A percentile compares a stretch with the other conserved stretches of the same genome.
Evolutionary conservation across 331 rosid genomes (phyloP).

Genomic region (Ulmus americana): DNA sequence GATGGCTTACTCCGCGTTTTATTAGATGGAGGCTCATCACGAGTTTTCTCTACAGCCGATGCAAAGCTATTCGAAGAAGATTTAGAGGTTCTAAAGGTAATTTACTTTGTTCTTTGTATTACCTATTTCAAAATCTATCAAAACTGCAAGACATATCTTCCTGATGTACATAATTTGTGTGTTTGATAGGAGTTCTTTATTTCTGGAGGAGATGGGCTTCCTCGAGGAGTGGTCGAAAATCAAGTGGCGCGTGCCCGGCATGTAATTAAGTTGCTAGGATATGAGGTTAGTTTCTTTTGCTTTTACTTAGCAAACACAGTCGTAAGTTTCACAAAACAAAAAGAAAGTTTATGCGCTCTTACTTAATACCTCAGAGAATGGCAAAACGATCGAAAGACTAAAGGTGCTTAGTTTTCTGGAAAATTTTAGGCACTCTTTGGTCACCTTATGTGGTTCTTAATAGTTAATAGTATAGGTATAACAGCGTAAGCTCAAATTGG

Average conservation of each 20-base stretch:
- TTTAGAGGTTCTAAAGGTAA: constrained; percentile 82
- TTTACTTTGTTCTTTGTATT: constrained; percentile 18
- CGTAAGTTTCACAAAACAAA: neutral
- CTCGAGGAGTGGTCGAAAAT: constrained; percentile 94
- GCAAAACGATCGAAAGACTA: neutral
- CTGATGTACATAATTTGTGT: neutral
- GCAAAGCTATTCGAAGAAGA: constrained; percentile 87
- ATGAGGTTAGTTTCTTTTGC: constrained; percentile 57
- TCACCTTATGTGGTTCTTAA: neutral
- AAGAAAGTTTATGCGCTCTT: neutral
- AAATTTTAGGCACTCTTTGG: neutral
- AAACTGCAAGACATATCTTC: neutral
- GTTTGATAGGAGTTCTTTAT: constrained; percentile 76
- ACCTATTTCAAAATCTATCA: neutral
- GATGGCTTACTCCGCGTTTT: constrained; percentile 91
- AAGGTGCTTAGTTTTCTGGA: neutral
- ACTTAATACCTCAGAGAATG: neutral
- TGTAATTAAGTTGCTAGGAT: constrained; percentile 67
- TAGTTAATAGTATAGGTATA: too few relatives aligned
- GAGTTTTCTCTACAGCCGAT: constrained; percentile 59
- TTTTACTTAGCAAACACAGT: neutral
- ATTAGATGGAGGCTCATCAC: constrained; percentile 80
- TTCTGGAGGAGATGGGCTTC: constrained; percentile 98
- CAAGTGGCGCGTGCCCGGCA: constrained; percentile 79
- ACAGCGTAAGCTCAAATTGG: too few relatives aligned